Conservation (phyloP, 1,284 basidiomycete species). For the Trametes sp. region DNA sequence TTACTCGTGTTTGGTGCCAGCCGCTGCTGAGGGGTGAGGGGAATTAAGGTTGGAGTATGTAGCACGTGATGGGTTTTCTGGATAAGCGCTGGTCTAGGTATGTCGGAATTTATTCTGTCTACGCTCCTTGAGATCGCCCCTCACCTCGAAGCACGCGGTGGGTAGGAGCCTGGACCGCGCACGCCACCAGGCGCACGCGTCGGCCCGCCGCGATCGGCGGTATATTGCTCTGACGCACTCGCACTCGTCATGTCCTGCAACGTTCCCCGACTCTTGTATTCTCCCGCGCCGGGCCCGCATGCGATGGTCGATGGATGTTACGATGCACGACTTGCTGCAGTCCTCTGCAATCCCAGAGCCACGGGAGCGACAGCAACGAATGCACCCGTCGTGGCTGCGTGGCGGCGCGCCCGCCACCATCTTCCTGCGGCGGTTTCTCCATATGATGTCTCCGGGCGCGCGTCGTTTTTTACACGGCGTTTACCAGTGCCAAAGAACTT, state of each 20-base stretch:
- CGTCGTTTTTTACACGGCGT: too few species aligned
- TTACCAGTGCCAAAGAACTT: not conserved
- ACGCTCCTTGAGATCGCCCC: not conserved
- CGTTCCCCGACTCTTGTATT: not conserved
- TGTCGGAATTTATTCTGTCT: not conserved
- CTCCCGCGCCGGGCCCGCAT: not conserved
- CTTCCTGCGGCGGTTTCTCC: not conserved
- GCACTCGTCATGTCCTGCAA: not conserved
- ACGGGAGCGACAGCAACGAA: not conserved
- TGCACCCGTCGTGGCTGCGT: not conserved
- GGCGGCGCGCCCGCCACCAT: slow-evolving; percentile 1
- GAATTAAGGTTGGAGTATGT: too few species aligned
- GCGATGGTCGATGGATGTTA: not conserved
- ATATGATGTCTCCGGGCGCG: not conserved
- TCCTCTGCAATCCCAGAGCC: too few species aligned
- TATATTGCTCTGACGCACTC: slow-evolving; percentile 8
- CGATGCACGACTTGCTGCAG: not conserved
- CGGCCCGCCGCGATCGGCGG: slow-evolving; percentile 1
- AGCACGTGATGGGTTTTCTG: too few species aligned
- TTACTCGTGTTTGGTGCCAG: too few species aligned
- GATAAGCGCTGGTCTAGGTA: too few species aligned
- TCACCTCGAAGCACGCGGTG: not conserved
- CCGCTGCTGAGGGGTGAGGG: too few species aligned
- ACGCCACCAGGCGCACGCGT: not conserved
- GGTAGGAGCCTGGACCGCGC: not conserved